Percentiles rank a stretch among this genome's conserved stretches.
Evolutionary conservation across 306 rosid genomes (phyloP).

Genomic region (Hylodesmum podocarpum): DNA sequence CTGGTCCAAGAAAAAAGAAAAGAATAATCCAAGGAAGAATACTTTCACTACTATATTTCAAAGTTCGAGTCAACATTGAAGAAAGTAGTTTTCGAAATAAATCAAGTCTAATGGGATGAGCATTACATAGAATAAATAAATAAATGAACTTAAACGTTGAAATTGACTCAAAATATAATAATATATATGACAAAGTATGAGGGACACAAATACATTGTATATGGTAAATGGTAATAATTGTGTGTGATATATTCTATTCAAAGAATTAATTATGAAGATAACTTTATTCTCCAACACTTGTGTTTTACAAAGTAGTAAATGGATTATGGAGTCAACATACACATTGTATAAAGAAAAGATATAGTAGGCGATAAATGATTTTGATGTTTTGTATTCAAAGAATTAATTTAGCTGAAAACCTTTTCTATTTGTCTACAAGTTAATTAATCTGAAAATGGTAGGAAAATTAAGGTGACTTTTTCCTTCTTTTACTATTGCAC

Average conservation of each 20-base stretch:
- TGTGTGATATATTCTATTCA: not conserved
- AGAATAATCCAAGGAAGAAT: not conserved
- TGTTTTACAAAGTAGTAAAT: not conserved
- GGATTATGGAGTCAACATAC: not conserved
- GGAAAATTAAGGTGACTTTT: not conserved
- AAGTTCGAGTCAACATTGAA: not conserved
- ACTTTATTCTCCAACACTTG: not conserved
- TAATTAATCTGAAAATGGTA: not conserved
- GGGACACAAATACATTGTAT: not conserved
- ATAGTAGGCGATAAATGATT: not conserved
- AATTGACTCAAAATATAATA: not conserved
- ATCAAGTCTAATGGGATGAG: not conserved
- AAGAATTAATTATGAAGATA: not conserved
- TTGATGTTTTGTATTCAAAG: not conserved
- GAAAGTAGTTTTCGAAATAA: not conserved
- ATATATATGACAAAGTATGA: not conserved
- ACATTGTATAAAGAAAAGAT: not conserved
- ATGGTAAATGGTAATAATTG: not conserved
- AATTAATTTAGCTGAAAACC: not conserved
- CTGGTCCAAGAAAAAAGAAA: not conserved
- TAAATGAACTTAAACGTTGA: not conserved
- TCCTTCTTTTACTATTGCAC: not conserved
- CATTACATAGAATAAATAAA: not conserved
- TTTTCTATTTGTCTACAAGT: not conserved
- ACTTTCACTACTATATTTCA: not conserved